A percentile compares a stretch with the other conserved stretches of the same genome.
These are phyloP conservation scores for Clonostachys sp. DNA, from an alignment of 2,329 filamentous ascomycete species.

Conservation along the genomic window DNA sequence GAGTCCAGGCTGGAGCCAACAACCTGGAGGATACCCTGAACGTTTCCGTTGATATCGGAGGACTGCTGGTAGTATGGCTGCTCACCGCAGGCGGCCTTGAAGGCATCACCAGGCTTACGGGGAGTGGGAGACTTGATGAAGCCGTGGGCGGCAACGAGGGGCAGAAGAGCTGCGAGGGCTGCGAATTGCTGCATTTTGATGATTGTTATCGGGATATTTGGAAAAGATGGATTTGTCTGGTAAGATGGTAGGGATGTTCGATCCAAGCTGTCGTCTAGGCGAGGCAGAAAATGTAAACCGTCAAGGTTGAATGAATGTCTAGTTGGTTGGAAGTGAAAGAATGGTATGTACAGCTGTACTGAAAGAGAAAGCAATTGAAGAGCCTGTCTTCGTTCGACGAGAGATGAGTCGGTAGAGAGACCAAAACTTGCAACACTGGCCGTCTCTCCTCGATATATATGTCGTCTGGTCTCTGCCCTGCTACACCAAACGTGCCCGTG, in stretches of 20 bases:
- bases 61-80: slow-evolving; percentile 24
- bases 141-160: slow-evolving; percentile 34
- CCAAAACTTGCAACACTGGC: no score
- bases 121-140: slow-evolving; percentile 32
- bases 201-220: background rate
- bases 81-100: slow-evolving; percentile 36
- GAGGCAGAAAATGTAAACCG: background rate
- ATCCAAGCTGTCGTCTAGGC: background rate
- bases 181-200: slow-evolving; percentile 14
- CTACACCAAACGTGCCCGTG: no score
- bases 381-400: no score
- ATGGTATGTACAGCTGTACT: no score
- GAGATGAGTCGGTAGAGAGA: no score
- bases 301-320: background rate
- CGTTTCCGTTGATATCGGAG: slow-evolving; percentile 29
- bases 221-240: background rate
- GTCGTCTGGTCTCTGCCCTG: no score
- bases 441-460: no score
- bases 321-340: no score
- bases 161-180: slow-evolving; percentile 14
- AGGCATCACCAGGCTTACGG: slow-evolving; percentile 35
- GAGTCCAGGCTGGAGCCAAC: slow-evolving; percentile 13
- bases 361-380: no score
- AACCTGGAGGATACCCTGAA: slow-evolving; percentile 26
- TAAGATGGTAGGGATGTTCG: slow-evolving; percentile 1